Evolutionary conservation across 129 eudicot species (phyloP).

Genomic region (Scalesia atractyloides): DNA sequence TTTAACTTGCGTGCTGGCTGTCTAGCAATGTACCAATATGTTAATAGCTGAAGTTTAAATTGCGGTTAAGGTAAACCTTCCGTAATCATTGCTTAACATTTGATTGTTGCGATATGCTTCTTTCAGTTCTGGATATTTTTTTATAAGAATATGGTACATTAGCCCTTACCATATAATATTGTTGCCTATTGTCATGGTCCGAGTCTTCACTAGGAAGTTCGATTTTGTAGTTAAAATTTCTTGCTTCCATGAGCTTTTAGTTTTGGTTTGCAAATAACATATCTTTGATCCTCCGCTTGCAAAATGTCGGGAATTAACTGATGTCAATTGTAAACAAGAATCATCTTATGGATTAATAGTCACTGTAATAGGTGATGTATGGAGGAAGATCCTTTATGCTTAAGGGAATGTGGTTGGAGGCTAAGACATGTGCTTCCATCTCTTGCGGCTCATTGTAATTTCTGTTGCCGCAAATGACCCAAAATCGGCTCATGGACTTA

Average conservation of each 20-base stretch:
- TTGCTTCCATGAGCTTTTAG: background rate
- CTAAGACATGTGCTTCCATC: slow-evolving; percentile 68
- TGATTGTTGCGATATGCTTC: background rate
- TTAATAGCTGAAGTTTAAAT: background rate
- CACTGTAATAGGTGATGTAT: slow-evolving; percentile 27
- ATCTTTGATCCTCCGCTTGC: background rate
- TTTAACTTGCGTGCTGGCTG: background rate
- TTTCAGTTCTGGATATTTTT: background rate
- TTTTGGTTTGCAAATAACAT: background rate
- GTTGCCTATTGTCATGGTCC: background rate
- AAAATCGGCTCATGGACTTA: slow-evolving; percentile 51
- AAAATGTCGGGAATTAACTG: background rate
- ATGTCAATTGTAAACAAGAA: background rate
- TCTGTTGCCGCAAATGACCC: slow-evolving; percentile 69
- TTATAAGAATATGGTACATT: background rate
- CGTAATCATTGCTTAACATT: background rate
- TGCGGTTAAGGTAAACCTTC: background rate
- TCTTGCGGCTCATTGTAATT: slow-evolving; percentile 76
- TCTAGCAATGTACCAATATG: background rate
- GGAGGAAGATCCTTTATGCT: slow-evolving; percentile 26
- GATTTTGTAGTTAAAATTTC: background rate
- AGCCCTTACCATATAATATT: background rate
- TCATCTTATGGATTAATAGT: background rate
- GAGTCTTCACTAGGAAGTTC: background rate
- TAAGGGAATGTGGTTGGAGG: slow-evolving; percentile 33